Conservation (phyloP, 306 rosid genomes). For the Trifolium dubium region DNA sequence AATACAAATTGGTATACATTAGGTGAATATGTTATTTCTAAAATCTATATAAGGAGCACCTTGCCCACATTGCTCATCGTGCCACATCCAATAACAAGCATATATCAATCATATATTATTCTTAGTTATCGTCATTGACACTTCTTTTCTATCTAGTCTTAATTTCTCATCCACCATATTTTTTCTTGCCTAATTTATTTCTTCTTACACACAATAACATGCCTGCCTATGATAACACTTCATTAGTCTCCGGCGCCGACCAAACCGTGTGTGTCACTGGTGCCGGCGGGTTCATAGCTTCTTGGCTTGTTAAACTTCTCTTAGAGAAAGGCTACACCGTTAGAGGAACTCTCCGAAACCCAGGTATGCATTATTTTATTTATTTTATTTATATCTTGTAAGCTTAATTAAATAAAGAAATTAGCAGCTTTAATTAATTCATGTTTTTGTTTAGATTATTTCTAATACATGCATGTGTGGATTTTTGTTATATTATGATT, state of each 20-base stretch:
- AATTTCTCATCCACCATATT: neutral
- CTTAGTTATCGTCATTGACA: neutral
- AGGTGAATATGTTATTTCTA: neutral
- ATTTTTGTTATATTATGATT: neutral
- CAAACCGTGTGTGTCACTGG: constrained; percentile 90
- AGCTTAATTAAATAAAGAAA: neutral
- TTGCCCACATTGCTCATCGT: neutral
- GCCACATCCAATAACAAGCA: neutral
- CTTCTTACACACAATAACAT: neutral
- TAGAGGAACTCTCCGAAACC: constrained; percentile 83
- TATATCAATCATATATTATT: neutral
- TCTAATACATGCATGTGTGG: neutral
- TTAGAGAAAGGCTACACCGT: constrained; percentile 78
- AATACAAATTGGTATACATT: neutral
- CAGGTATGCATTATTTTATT: constrained; percentile 55
- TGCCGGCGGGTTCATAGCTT: constrained; percentile 95
- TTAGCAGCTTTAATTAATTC: neutral
- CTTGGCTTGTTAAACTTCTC: constrained; percentile 84
- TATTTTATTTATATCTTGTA: neutral
- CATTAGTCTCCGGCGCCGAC: constrained; percentile 43
- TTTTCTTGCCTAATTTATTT: neutral
- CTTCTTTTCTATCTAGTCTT: neutral
- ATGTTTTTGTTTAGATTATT: neutral
- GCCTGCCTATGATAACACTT: constrained; percentile 16
- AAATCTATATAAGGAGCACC: neutral